Percentiles rank a stretch among this genome's conserved stretches.
Evolutionary conservation across 352 stramenopile genomes (phyloP).

Genomic region (Pythium periplocum): DNA sequence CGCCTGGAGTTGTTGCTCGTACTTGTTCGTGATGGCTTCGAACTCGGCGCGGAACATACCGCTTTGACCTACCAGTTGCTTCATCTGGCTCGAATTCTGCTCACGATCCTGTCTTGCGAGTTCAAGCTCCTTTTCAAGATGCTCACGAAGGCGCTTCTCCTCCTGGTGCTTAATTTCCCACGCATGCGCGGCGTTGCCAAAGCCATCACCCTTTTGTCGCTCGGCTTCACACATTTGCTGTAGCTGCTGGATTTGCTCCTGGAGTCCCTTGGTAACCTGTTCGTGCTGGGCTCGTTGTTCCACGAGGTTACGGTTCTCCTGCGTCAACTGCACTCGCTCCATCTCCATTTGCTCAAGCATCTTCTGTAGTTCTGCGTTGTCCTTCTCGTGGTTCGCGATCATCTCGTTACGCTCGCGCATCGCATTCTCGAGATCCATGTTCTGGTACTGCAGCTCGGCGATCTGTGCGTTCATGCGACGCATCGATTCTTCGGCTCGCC

Average conservation of each 20-base stretch:
- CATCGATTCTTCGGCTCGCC: slow-evolving; percentile 48
- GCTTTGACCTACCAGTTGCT: slow-evolving; percentile 35
- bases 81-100: slow-evolving; percentile 27
- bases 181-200: slow-evolving; percentile 18
- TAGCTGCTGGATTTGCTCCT: slow-evolving; percentile 41
- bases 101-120: slow-evolving; percentile 16
- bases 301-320: slow-evolving; percentile 39
- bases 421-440: slow-evolving; percentile 41
- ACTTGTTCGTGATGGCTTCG: slow-evolving; percentile 30
- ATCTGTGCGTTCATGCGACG: slow-evolving; percentile 45
- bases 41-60: slow-evolving; percentile 39
- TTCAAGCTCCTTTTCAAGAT: slow-evolving; percentile 18
- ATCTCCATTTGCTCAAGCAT: slow-evolving; percentile 44
- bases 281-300: slow-evolving; percentile 37
- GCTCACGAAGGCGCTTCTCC: slow-evolving; percentile 18
- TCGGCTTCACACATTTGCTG: slow-evolving; percentile 34
- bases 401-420: slow-evolving; percentile 36
- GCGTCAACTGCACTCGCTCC: slow-evolving; percentile 25
- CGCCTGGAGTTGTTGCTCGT: slow-evolving; percentile 44
- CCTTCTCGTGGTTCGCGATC: slow-evolving; percentile 29
- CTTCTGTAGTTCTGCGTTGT: slow-evolving; percentile 32
- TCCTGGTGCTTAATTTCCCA: slow-evolving; percentile 25
- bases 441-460: slow-evolving; percentile 36
- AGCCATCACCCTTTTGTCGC: slow-evolving; percentile 21
- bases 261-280: slow-evolving; percentile 25